A percentile compares a stretch with the other conserved stretches of the same genome.
phyloP scores from a whole-genome alignment of 2,329 filamentous ascomycete genomes.

The Cordyceps cateniannulata region DNA sequence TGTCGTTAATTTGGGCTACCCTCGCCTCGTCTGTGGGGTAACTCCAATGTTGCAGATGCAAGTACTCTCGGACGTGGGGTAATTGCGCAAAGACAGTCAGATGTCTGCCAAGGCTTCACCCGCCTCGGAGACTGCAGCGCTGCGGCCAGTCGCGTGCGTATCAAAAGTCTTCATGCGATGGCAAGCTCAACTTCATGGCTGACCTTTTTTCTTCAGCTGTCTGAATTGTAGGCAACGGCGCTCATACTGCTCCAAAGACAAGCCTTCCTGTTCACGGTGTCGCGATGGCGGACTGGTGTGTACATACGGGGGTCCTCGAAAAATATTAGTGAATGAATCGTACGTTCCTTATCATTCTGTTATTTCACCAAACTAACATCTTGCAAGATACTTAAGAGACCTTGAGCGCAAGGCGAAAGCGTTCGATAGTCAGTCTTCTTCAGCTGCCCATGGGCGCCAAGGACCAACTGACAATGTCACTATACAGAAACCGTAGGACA shows the following conservation, averaged over 20 bases:
- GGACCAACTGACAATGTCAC: not conserved
- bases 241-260: slow-evolving; percentile 31
- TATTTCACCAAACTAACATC: not conserved
- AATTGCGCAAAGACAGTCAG: not conserved
- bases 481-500: not conserved
- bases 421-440: slow-evolving; percentile 21
- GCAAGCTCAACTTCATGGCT: not conserved
- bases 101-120: slow-evolving; percentile 3
- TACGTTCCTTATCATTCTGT: slow-evolving; percentile 9
- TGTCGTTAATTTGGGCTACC: not conserved
- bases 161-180: not conserved
- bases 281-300: slow-evolving; percentile 24
- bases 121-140: slow-evolving; percentile 3
- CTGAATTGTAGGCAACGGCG: slow-evolving; percentile 28
- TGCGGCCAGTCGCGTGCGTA: slow-evolving; percentile 24
- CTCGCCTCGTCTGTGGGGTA: slow-evolving; percentile 1
- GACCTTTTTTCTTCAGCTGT: slow-evolving; percentile 21
- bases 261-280: slow-evolving; percentile 28
- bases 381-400: slow-evolving; percentile 25
- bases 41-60: not conserved
- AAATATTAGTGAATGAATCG: slow-evolving; percentile 29
- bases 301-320: slow-evolving; percentile 29
- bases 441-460: not conserved
- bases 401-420: slow-evolving; percentile 27
- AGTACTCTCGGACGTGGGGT: not conserved